Evolutionary conservation across 2,329 filamentous ascomycete genomes (phyloP).

Genomic region (Boeremia exigua): DNA sequence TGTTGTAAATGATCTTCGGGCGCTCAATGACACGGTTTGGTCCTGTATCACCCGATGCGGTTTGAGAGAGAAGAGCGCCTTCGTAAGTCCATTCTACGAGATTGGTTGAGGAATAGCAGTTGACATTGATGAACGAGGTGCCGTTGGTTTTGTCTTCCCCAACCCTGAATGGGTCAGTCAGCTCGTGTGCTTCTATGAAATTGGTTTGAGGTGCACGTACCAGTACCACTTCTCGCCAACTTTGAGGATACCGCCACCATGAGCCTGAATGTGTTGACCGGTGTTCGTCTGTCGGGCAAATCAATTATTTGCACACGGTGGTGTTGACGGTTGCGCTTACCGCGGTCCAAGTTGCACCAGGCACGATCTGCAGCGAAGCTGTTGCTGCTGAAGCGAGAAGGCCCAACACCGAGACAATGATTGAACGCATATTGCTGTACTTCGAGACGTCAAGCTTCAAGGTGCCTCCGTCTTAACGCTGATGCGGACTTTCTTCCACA

Average conservation of each 20-base stretch:
- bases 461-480: neutral
- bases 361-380: conserved; percentile 48
- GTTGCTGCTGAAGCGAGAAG: conserved; percentile 27
- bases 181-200: neutral
- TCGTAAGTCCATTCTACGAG: conserved; percentile 69
- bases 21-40: conserved; percentile 69
- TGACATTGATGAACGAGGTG: conserved; percentile 66
- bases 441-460: neutral
- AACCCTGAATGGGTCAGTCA: conserved; percentile 52
- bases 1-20: conserved; percentile 73
- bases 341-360: conserved; percentile 50
- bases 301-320: conserved; percentile 5
- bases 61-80: conserved; percentile 63
- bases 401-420: conserved; percentile 15
- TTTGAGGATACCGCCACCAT: conserved; percentile 69
- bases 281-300: conserved; percentile 41
- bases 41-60: conserved; percentile 63
- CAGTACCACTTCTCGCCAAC: conserved; percentile 65
- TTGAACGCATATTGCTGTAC: conserved; percentile 25
- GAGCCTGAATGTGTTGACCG: conserved; percentile 68
- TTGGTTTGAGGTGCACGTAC: conserved; percentile 19
- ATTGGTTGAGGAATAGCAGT: conserved; percentile 70
- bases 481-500: neutral
- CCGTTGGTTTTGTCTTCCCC: conserved; percentile 74
- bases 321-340: conserved; percentile 17